A percentile compares a stretch with the other conserved stretches of the same genome.
phyloP scores from a whole-genome alignment of 306 rosid genomes.

The Prosopis cineraria region DNA sequence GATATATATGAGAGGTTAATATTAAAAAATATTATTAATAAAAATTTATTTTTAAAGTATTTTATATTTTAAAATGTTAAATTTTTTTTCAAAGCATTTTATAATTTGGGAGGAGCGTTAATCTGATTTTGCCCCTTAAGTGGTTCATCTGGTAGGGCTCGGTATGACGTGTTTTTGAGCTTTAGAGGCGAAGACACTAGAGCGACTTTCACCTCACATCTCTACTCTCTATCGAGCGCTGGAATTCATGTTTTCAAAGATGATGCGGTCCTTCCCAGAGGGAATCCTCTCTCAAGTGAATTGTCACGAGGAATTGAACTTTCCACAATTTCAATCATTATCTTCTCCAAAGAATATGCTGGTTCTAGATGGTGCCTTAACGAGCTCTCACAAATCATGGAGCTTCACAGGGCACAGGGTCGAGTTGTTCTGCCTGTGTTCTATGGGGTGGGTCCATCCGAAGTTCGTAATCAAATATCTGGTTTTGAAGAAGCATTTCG shows the following conservation, averaged over 20 bases:
- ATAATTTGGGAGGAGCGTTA: too few species aligned
- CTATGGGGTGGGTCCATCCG: not conserved
- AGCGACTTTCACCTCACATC: not conserved
- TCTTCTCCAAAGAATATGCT: constrained; percentile 26
- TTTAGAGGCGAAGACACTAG: not conserved
- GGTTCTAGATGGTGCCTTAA: constrained; percentile 28
- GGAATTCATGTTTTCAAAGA: not conserved
- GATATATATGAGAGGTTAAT: too few species aligned
- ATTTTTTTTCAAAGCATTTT: too few species aligned
- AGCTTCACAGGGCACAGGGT: not conserved
- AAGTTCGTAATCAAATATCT: not conserved
- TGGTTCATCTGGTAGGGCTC: not conserved
- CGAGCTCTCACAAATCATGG: constrained; percentile 1
- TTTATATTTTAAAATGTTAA: too few species aligned
- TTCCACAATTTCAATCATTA: constrained; percentile 12
- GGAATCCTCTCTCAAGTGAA: not conserved
- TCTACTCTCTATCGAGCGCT: constrained; percentile 6
- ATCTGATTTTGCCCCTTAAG: too few species aligned
- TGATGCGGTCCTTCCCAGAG: not conserved
- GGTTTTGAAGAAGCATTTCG: not conserved
- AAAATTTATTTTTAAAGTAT: too few species aligned
- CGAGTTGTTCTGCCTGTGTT: constrained; percentile 7
- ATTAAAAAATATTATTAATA: too few species aligned
- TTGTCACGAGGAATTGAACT: not conserved
- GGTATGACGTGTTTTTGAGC: not conserved